Conservation (phyloP, 495 filamentous ascomycete species). For the Aspergillus steynii region DNA sequence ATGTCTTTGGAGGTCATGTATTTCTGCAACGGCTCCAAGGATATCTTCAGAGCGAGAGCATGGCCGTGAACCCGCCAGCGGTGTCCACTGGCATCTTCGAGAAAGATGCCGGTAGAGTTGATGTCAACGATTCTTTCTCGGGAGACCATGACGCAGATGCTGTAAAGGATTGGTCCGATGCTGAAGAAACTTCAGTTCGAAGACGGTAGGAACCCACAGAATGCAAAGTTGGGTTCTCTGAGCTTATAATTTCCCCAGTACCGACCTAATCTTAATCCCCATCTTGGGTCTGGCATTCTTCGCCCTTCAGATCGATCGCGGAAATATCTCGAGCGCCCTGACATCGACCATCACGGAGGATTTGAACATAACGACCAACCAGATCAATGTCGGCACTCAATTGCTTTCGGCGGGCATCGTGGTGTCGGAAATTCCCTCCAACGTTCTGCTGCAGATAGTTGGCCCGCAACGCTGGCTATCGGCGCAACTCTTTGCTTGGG, state of each 20-base stretch:
- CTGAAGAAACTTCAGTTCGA: too few species aligned
- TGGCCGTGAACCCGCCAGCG: too few species aligned
- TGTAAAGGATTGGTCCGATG: too few species aligned
- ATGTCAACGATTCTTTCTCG: background rate
- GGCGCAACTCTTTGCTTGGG: constrained; percentile 58
- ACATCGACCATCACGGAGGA: constrained; percentile 55
- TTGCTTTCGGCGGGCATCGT: constrained; percentile 58
- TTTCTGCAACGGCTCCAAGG: too few species aligned
- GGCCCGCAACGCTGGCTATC: constrained; percentile 58
- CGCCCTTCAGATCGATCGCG: constrained; percentile 55
- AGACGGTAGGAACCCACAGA: background rate
- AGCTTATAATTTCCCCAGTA: constrained; percentile 23
- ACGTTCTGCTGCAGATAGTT: constrained; percentile 54
- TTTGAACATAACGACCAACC: constrained; percentile 54
- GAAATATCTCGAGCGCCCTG: constrained; percentile 50
- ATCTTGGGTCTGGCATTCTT: constrained; percentile 58
- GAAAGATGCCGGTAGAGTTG: too few species aligned
- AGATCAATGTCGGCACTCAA: constrained; percentile 59
- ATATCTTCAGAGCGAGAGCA: too few species aligned
- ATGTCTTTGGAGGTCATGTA: too few species aligned
- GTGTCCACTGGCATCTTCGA: too few species aligned
- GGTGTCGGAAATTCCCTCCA: constrained; percentile 58
- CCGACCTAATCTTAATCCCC: constrained; percentile 55
- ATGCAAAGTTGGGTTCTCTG: too few species aligned
- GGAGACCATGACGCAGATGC: too few species aligned